Conservation (phyloP, 805 yeast genomes). For the Candida ascalaphidarum region DNA sequence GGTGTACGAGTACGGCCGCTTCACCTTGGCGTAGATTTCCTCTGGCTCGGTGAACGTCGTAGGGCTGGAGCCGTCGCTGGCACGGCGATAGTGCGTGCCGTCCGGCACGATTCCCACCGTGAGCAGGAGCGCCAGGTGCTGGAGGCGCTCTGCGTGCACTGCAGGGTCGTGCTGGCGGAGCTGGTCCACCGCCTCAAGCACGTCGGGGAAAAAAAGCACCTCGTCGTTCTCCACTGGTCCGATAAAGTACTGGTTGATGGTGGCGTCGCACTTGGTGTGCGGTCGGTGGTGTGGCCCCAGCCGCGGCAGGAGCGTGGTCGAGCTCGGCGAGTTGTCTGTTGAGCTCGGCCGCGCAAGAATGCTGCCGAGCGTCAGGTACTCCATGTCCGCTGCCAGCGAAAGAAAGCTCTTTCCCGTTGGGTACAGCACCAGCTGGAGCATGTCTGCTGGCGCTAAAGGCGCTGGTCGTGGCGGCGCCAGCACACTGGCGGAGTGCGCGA, state of each 20-base stretch:
- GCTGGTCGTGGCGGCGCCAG: too few relatives aligned
- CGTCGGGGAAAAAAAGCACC: conserved; percentile 49
- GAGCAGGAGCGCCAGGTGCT: conserved; percentile 38
- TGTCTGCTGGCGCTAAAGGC: too few relatives aligned
- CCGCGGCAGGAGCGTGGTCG: too few relatives aligned
- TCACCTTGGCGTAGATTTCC: conserved; percentile 71
- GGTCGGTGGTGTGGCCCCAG: conserved; percentile 9
- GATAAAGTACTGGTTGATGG: conserved; percentile 60
- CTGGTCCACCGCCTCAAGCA: conserved; percentile 35
- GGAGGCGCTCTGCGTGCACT: conserved; percentile 27
- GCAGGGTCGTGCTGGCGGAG: conserved; percentile 33
- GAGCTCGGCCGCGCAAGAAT: conserved; percentile 26
- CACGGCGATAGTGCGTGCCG: conserved; percentile 16
- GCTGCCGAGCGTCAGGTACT: conserved; percentile 59
- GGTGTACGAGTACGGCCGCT: conserved; percentile 77
- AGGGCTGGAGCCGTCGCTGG: conserved; percentile 6
- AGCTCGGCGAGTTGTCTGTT: too few relatives aligned
- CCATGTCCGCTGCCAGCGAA: conserved; percentile 66
- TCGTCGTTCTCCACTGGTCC: conserved; percentile 41
- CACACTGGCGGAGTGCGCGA: too few relatives aligned
- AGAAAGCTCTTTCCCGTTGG: conserved; percentile 39
- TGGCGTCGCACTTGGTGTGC: conserved; percentile 43
- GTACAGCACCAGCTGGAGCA: too few relatives aligned
- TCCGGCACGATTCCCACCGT: conserved; percentile 38
- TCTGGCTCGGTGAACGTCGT: conserved; percentile 48